phyloP scores from a whole-genome alignment of 163 green algal species.

The Coccomyxa subellipsoidea region DNA sequence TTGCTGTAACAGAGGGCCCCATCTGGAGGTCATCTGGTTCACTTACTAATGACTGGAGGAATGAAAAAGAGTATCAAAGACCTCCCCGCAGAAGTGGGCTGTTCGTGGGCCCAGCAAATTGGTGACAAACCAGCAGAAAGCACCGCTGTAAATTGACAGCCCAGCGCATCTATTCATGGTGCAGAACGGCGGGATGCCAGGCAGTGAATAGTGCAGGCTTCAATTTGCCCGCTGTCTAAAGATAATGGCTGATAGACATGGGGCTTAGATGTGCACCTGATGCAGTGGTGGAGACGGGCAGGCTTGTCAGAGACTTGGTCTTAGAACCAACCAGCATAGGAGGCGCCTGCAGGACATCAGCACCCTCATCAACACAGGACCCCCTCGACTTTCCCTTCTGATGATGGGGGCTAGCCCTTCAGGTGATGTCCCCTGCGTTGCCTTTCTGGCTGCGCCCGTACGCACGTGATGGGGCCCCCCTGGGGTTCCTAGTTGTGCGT shows the following conservation, averaged over 20 bases:
- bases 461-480: no score
- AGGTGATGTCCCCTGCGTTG: not conserved
- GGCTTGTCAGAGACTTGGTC: not conserved
- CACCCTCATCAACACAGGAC: not conserved
- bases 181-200: not conserved
- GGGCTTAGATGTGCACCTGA: not conserved
- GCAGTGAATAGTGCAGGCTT: not conserved
- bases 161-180: no score
- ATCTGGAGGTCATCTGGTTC: no score
- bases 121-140: no score
- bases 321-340: not conserved
- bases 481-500: no score
- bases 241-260: not conserved
- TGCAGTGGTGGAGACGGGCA: not conserved
- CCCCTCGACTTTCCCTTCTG: not conserved
- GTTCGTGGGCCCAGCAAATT: no score
- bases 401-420: not conserved
- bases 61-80: no score
- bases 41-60: no score
- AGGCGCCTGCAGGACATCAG: not conserved
- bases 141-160: no score
- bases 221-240: not conserved
- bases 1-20: not conserved
- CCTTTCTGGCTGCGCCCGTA: not conserved
- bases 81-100: no score